A percentile compares a stretch with the other conserved stretches of the same genome.
Conservation (phyloP, 805 yeast genomes). For the Ogataea dorogensis region DNA sequence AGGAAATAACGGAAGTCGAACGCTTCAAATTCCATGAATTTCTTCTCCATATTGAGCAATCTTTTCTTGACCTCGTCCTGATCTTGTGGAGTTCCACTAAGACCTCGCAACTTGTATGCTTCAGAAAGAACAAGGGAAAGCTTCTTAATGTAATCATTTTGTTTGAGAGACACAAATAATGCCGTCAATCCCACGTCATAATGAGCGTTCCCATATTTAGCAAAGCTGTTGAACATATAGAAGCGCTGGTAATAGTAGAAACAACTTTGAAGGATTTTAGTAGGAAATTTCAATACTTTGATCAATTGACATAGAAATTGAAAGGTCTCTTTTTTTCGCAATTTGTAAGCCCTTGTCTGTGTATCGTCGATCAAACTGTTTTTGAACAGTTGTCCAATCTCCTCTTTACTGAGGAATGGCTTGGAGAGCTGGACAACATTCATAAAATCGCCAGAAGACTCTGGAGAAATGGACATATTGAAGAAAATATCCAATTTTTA, state of each 20-base stretch:
- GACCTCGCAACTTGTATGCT: conserved; percentile 38
- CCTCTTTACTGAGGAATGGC: conserved; percentile 32
- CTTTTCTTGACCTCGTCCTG: conserved; percentile 56
- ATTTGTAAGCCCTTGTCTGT: conserved; percentile 23
- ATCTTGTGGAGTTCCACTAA: conserved; percentile 26
- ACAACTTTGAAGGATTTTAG: conserved; percentile 65
- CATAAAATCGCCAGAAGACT: conserved; percentile 12
- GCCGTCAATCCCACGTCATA: conserved; percentile 68
- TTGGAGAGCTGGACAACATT: conserved; percentile 34
- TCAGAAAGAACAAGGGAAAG: conserved; percentile 58
- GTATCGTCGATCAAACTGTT: conserved; percentile 20
- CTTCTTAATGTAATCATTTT: conserved; percentile 82
- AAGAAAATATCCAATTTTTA: conserved; percentile 1
- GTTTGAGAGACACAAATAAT: conserved; percentile 68
- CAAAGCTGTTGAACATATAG: conserved; percentile 62
- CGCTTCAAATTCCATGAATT: conserved; percentile 69
- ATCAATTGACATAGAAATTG: conserved; percentile 54
- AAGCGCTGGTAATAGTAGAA: conserved; percentile 72
- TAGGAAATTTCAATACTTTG: conserved; percentile 59
- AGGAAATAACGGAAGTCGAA: conserved; percentile 76
- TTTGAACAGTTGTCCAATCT: conserved; percentile 25
- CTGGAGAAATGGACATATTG: conserved; percentile 17
- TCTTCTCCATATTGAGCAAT: conserved; percentile 63
- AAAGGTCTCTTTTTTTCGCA: conserved; percentile 41
- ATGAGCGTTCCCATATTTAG: conserved; percentile 42